phyloP scores from a whole-genome alignment of 148 eudicot species.

The Talinum fruticosum region DNA sequence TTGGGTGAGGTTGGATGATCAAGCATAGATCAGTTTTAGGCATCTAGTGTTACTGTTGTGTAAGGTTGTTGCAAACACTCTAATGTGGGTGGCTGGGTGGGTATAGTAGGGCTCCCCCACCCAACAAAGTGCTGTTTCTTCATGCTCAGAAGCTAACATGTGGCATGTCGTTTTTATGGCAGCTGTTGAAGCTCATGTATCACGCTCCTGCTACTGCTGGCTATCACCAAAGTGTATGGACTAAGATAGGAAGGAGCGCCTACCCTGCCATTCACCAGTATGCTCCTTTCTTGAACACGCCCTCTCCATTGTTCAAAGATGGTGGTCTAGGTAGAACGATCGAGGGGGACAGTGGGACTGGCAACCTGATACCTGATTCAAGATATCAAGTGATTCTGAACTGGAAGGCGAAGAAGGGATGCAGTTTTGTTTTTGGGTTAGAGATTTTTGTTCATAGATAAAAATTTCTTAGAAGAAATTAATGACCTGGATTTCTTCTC shows the following conservation, averaged over 20 bases:
- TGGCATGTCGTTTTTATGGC: slow-evolving; percentile 22
- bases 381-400: background rate
- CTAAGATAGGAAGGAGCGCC: slow-evolving; percentile 62
- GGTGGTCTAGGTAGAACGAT: slow-evolving; percentile 72
- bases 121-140: no score
- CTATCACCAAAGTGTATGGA: slow-evolving; percentile 88
- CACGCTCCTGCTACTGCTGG: slow-evolving; percentile 82
- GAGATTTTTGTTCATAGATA: background rate
- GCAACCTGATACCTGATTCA: background rate
- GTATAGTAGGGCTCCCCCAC: no score
- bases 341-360: background rate
- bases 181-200: slow-evolving; percentile 97
- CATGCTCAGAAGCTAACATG: no score
- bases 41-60: background rate
- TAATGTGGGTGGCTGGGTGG: no score
- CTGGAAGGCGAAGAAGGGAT: background rate
- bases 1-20: background rate
- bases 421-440: no score
- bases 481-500: background rate
- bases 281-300: slow-evolving; percentile 80
- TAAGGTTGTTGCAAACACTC: background rate
- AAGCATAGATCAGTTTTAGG: background rate
- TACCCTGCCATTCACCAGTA: slow-evolving; percentile 65
- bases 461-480: background rate
- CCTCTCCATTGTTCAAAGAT: slow-evolving; percentile 66